Conservation (phyloP, 306 rosid species). For the Vicia sativa region DNA sequence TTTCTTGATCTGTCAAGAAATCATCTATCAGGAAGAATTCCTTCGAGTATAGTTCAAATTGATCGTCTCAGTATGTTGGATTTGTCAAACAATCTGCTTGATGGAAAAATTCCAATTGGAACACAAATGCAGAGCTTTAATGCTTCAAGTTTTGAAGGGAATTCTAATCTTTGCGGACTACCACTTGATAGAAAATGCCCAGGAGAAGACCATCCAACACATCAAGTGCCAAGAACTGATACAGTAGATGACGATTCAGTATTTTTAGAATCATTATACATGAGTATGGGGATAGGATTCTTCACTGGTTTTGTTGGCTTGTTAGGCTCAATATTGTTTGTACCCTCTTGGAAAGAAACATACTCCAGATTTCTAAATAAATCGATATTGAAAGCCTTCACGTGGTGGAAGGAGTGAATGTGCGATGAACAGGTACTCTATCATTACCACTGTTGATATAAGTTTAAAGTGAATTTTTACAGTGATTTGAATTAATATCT, state of each 20-base stretch:
- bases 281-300: conserved; percentile 27
- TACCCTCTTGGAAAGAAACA: conserved; percentile 8
- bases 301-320: conserved; percentile 19
- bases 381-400: not conserved
- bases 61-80: not conserved
- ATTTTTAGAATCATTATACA: not conserved
- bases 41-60: not conserved
- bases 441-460: too few species aligned
- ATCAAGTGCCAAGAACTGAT: not conserved
- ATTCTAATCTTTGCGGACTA: not conserved
- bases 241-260: not conserved
- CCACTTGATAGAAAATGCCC: not conserved
- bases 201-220: accelerated
- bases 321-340: not conserved
- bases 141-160: not conserved
- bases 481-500: too few species aligned
- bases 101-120: not conserved
- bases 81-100: not conserved
- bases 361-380: not conserved
- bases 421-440: not conserved
- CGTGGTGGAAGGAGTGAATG: not conserved
- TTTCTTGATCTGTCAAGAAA: conserved; percentile 3
- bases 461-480: too few species aligned
- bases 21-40: not conserved
- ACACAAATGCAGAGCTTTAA: not conserved